Evolutionary conservation across 768 basidiomycete genomes (phyloP).

Genomic region (Hypholoma sublateritium): DNA sequence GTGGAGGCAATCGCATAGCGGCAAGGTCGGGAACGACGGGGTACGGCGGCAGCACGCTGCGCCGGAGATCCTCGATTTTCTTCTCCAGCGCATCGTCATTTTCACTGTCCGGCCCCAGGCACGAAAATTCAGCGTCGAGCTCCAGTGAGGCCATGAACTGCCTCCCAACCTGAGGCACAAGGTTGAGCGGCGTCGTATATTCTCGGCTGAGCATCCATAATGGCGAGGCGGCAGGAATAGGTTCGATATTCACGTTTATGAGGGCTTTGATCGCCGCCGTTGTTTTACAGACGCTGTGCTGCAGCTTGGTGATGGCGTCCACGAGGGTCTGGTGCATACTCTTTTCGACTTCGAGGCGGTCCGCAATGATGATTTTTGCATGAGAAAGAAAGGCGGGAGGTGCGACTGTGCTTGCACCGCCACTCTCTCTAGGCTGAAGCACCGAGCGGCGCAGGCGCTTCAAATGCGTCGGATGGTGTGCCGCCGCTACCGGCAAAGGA

Average conservation of each 20-base stretch:
- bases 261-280: background rate
- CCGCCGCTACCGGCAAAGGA: slow-evolving; percentile 45
- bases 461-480: slow-evolving; percentile 41
- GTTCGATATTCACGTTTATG: background rate
- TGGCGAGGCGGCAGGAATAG: background rate
- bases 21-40: slow-evolving; percentile 22
- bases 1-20: slow-evolving; percentile 7
- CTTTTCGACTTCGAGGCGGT: slow-evolving; percentile 20
- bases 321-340: slow-evolving; percentile 22
- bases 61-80: slow-evolving; percentile 29
- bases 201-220: slow-evolving; percentile 8
- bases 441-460: slow-evolving; percentile 31
- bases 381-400: slow-evolving; percentile 3
- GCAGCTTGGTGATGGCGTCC: slow-evolving; percentile 21
- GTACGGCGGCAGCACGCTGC: slow-evolving; percentile 24
- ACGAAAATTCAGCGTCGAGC: slow-evolving; percentile 7
- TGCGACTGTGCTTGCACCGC: background rate
- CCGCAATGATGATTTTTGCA: slow-evolving; percentile 21
- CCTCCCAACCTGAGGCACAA: slow-evolving; percentile 17
- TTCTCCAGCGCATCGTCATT: slow-evolving; percentile 18
- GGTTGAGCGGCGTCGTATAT: background rate
- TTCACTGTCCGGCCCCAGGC: background rate
- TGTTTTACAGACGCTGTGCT: background rate
- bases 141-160: slow-evolving; percentile 20
- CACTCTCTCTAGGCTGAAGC: slow-evolving; percentile 16